These are phyloP conservation scores for Fraxinus americana DNA, from an alignment of 257 asterid species.

Conservation along the genomic window DNA sequence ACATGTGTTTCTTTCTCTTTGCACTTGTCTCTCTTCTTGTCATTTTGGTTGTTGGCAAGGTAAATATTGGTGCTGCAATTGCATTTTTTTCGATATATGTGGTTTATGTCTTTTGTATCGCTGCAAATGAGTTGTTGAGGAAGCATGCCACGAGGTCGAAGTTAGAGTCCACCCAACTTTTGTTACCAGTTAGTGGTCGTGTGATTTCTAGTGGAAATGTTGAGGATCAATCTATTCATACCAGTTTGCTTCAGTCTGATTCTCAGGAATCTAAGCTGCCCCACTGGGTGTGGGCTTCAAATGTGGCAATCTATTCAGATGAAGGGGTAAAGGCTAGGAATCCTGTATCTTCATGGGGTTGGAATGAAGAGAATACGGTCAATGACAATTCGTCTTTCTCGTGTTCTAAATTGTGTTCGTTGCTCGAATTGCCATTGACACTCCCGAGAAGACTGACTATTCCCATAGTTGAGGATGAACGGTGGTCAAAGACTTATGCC, in stretches of 20 bases:
- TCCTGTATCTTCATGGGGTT: conserved; percentile 55
- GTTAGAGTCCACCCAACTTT: conserved; percentile 33
- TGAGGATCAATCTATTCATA: conserved; percentile 28
- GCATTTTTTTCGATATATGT: conserved; percentile 58
- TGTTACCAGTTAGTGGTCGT: conserved; percentile 44
- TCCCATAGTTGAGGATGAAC: conserved; percentile 71
- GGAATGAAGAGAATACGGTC: conserved; percentile 50
- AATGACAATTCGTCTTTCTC: conserved; percentile 29
- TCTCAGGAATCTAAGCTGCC: conserved; percentile 45
- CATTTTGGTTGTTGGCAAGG: conserved; percentile 59
- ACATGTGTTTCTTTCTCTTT: conserved; percentile 57
- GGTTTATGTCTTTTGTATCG: conserved; percentile 59
- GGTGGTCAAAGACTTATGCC: conserved; percentile 73
- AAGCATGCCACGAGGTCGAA: conserved; percentile 34
- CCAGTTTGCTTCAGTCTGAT: conserved; percentile 30
- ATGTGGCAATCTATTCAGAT: conserved; percentile 59
- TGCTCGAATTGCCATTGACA: conserved; percentile 59
- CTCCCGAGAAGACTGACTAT: conserved; percentile 69
- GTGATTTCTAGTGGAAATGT: conserved; percentile 20
- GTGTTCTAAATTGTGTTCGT: conserved; percentile 48
- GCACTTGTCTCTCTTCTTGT: conserved; percentile 44
- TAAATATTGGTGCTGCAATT: conserved; percentile 58
- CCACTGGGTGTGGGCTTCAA: conserved; percentile 66
- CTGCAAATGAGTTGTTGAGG: conserved; percentile 51
- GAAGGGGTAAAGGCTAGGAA: conserved; percentile 31